Conservation (phyloP, 768 basidiomycete species). For the Sistotremastrum suecicum region DNA sequence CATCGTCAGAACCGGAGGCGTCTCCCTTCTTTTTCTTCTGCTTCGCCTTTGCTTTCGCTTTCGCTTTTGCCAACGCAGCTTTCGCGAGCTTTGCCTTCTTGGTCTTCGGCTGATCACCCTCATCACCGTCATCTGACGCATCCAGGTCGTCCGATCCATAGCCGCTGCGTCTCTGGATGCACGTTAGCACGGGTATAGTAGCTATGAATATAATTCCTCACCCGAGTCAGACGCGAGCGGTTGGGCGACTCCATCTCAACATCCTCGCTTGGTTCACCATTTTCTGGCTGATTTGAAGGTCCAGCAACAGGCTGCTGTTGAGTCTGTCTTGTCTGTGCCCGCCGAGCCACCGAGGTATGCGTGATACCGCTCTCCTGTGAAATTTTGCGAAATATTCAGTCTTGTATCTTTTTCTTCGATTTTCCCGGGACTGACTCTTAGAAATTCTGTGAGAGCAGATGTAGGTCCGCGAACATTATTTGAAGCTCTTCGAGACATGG, state of each 20-base stretch:
- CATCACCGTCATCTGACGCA: slow-evolving; percentile 28
- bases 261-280: slow-evolving; percentile 7
- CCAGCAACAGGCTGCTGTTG: slow-evolving; percentile 28
- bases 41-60: slow-evolving; percentile 25
- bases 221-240: no score
- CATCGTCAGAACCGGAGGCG: slow-evolving; percentile 28
- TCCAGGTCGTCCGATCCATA: slow-evolving; percentile 72
- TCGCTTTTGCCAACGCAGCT: slow-evolving; percentile 22
- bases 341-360: slow-evolving; percentile 24
- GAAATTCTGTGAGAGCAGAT: slow-evolving; percentile 71
- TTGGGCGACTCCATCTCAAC: slow-evolving; percentile 2
- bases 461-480: slow-evolving; percentile 70
- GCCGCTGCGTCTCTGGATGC: slow-evolving; percentile 16
- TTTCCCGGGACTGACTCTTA: slow-evolving; percentile 34
- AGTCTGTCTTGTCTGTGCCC: slow-evolving; percentile 18
- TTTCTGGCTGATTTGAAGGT: slow-evolving; percentile 22
- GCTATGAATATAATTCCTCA: no score
- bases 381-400: slow-evolving; percentile 9
- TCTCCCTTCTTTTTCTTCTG: slow-evolving; percentile 28
- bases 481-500: slow-evolving; percentile 6
- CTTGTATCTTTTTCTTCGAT: not conserved
- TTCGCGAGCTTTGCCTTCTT: slow-evolving; percentile 48
- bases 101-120: slow-evolving; percentile 18
- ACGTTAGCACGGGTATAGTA: no score
- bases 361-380: slow-evolving; percentile 40